phyloP scores from a whole-genome alignment of 768 basidiomycete genomes.

The Pleurotus sapidus region DNA sequence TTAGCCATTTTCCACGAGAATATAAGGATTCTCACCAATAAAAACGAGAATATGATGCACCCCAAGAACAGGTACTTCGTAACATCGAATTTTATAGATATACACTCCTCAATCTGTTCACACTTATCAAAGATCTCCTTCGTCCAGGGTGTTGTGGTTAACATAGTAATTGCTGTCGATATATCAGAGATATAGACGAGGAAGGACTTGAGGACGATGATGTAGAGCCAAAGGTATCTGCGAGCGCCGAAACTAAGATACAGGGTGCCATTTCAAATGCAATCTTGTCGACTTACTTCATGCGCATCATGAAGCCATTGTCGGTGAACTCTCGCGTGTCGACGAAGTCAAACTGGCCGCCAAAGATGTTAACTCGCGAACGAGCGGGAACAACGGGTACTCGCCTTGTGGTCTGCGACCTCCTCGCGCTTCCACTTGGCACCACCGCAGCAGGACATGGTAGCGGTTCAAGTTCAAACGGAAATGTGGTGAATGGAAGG shows the following conservation, averaged over 20 bases:
- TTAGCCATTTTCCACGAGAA: not conserved
- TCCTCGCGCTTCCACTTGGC: constrained; percentile 96
- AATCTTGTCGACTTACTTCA: constrained; percentile 56
- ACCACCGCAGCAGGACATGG: constrained; percentile 59
- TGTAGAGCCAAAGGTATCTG: constrained; percentile 92
- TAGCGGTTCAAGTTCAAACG: constrained; percentile 21
- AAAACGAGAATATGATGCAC: constrained; percentile 98
- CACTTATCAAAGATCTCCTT: constrained; percentile 88
- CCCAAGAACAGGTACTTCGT: constrained; percentile 98
- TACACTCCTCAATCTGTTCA: constrained; percentile 58
- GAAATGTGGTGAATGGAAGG: constrained; percentile 17
- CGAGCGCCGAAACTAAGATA: too few relatives aligned
- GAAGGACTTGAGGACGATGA: constrained; percentile 92
- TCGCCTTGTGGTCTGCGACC: constrained; percentile 96
- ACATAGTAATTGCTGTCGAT: constrained; percentile 96
- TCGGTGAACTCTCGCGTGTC: constrained; percentile 91
- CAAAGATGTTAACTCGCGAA: constrained; percentile 18
- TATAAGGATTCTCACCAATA: constrained; percentile 59
- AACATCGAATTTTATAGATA: constrained; percentile 82
- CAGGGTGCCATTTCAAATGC: too few relatives aligned
- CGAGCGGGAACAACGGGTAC: constrained; percentile 12
- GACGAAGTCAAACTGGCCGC: constrained; percentile 88
- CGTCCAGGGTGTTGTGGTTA: constrained; percentile 87
- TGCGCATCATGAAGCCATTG: constrained; percentile 80
- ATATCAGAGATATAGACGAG: constrained; percentile 97